These are phyloP conservation scores for Cerioporus squamosus DNA, from an alignment of 1,284 basidiomycete species.

Conservation along the genomic window DNA sequence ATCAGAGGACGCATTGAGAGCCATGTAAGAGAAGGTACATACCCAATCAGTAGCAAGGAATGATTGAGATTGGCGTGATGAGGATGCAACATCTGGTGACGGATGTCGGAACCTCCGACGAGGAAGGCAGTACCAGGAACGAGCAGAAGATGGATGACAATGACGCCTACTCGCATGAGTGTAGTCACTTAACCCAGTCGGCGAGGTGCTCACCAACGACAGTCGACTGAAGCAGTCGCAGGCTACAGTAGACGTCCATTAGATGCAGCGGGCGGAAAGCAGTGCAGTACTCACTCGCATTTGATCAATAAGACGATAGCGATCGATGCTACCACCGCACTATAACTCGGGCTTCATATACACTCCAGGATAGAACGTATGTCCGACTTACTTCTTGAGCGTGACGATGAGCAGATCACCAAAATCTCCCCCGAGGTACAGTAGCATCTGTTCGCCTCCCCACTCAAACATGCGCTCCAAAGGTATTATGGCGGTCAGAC, in stretches of 20 bases:
- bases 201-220: constrained; percentile 47
- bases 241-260: constrained; percentile 32
- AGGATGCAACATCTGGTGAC: constrained; percentile 51
- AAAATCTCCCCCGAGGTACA: constrained; percentile 58
- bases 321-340: constrained; percentile 60
- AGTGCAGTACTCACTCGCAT: constrained; percentile 46
- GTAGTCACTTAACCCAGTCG: background rate
- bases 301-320: constrained; percentile 66
- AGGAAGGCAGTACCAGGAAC: constrained; percentile 65
- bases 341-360: constrained; percentile 12
- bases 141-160: constrained; percentile 63
- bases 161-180: constrained; percentile 47
- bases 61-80: constrained; percentile 63
- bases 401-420: constrained; percentile 63
- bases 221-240: constrained; percentile 62
- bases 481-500: constrained; percentile 57
- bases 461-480: constrained; percentile 62
- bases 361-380: constrained; percentile 39
- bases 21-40: constrained; percentile 14
- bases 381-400: constrained; percentile 56
- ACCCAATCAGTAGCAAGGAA: constrained; percentile 67
- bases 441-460: constrained; percentile 63
- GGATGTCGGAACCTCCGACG: constrained; percentile 56
- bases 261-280: background rate
- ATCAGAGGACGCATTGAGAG: background rate